Base-by-base conservation (phyloP, 352 stramenopile species). In the Pythium rishiriense region DNA sequence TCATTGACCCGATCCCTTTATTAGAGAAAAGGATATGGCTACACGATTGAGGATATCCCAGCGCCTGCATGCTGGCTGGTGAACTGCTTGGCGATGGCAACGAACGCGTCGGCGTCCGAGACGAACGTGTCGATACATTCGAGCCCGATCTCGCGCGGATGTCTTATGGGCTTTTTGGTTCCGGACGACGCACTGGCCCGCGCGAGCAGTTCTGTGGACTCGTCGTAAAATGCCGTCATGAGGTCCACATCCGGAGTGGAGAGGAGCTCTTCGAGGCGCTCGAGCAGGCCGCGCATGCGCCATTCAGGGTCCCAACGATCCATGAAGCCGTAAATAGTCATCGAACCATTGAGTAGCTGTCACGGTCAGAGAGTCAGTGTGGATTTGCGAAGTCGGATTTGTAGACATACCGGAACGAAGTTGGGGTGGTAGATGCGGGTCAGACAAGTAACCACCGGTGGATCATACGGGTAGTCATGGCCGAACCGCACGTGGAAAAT, bases 341-440 rank as follows among this genome's bases (percentile, higher is more conserved):
- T 86, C 10, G 72, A 74, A 0, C 81, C 76, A 35, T 90, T 86
- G 25, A 85, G 51, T 1, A 90, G 64, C 76, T 88, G 47, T 19
- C n/a, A 4, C 11, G 1, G 19, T 42, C 49, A 35, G 39, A 48
- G 17, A 50, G 17, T 39, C 12, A 47, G 15, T 22, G 8, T 48
- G n/a, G 17, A 52, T 17, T 50, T 8, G n/a, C 25, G 14, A 24
- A 60, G 3, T n/a, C 31, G 11, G 31, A 37, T 37, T 11, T 11
- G 31, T 37, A 11, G 31, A 56, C 73, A n/a, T 60, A 88, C 79
- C 15, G 79, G 75, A 11, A 87, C 73, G 48, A 90, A 90, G 59
- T 90, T 90, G n/a, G 79, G 73, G 47, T 90, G 81, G 56, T 88
- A 90, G 60, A 90, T 87, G 21, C 64, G 76, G 12, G 81, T 87